Evolutionary conservation across 257 asterid genomes (phyloP), one percentile per base, ranked within the genome.

Genomic region (Dorcoceras hygrometricum): DNA sequence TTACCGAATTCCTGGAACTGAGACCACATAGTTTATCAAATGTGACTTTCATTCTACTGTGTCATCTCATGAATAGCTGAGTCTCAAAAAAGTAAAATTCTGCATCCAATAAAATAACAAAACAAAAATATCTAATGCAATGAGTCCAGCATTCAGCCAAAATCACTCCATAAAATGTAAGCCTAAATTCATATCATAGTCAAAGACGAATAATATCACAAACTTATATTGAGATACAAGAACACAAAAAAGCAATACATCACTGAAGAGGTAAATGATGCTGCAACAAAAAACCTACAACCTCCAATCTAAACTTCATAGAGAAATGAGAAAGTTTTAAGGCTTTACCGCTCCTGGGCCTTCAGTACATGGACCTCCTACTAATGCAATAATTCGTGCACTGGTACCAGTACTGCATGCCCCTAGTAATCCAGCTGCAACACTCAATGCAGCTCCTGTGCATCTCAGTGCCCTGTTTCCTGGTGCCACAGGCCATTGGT

Each of bases 361-460:
- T 83, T 90, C 97, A 0, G 99, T 94, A 75, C 99, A 90, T 43
- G 99, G 99, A 72, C 99, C 99, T 55, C 99, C 99, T 12, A 94
- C 96, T 72, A 94, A 82, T 63, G 92, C 86, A 59, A 94, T 63
- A 75, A 94, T 90, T 76, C 97, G 79, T 59, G 93, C 96, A 77
- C 95, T 91, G 62, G 95, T 82, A 64, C 95, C 96, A 23, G 94
- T 85, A 66, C 78, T 71, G 34, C 95, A 90, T 69, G 96, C 97
- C 24, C 96, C 92, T 26, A 94, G 85, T 73, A 94, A 78, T 23
- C 99, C 95, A 14, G 95, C 86, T 29, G 99, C 97, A 53, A 94
- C 96, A 74, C 97, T 85, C 80, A 94, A 74, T 0, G 99, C 97
- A 55, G 86, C 95, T 39, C 99, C 99, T 34, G 99, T 90, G 62